Evolutionary conservation across 2,329 filamentous ascomycete species (phyloP), one percentile per base, ranked within the genome.

Genomic region (Botrytis porri): DNA sequence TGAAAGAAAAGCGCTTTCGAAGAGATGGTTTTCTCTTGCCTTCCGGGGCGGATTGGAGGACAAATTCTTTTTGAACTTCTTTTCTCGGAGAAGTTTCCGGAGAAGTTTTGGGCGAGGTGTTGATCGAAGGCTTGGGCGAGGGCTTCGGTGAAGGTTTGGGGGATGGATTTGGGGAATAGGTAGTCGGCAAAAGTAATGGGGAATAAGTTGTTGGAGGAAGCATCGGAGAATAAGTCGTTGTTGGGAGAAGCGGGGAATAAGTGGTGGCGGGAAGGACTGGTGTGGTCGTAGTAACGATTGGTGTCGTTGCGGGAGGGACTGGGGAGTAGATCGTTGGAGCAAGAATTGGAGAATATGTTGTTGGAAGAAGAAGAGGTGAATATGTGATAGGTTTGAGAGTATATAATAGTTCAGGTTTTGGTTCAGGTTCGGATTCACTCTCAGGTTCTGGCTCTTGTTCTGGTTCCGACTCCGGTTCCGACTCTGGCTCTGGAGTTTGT

Each of bases 301-400:
- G 48, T n/a, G 43, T 70, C 6, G 67, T 67, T 45, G 12, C 67
- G 29, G n/a, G 29, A 61, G 39, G 72, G 65, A 69, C 61, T 73
- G 32, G 77, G 35, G 71, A 57, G 54, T 73, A 69, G 25, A 61
- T 72, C 25, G 66, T 71, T 25, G 76, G 75, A 51, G 43, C 43
- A 61, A 43, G 72, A 72, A 66, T 65, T 73, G 32, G 77, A 45
- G 72, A 59, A 54, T 73, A 69, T 25, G 70, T 72, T 29, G 66
- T 71, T n/a, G 76, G 75, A 54, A 76, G 76, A 29, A 78, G 76
- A n/a, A 75, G 72, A 18, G 79, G 79, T 41, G 74, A 79, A 70
- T 81, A 81, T 37, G 79, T 80, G 62, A 75, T 74, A 37, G 80
- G 79, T 69, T 80, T 78, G 12, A 81, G 75, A 39, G 78, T 79